Base-by-base conservation (phyloP, 139 green algal species). In the Asterochloris sp. region DNA sequence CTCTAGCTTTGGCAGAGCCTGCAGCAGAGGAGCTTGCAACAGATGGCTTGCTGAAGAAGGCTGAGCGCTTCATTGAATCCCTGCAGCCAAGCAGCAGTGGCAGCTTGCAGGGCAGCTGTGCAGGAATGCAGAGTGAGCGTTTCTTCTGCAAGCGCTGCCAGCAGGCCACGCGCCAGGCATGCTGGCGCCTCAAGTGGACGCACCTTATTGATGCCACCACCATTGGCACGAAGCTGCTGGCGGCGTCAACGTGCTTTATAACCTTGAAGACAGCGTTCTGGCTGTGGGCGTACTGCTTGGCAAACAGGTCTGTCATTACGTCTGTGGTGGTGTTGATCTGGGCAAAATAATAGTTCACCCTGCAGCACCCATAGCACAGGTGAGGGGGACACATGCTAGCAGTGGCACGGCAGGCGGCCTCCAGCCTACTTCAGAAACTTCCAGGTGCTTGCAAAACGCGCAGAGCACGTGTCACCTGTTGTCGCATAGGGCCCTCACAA, bases 301-400 rank as follows among this genome's bases (percentile, higher is more conserved):
- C 24, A 68, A 83, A 76, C 9, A 83, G 71, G 69, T 69, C 62
- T 19, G 69, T 80, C 83, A 86, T 86, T 19, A 62, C 69, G 21
- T 74, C 62, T 13, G 83, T 86, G 69, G 77, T 60, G n/a, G 13
- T 6, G 62, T 12, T 76, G 61, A 86, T 83, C 61, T 80, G 76
- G 1, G 83, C 83, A 86, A 86, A 86, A 69, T 83, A 76, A 61
- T 86, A 86, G 69, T 86, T 73, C 9, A 85, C 54, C 11, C 82
- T 54, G 38, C 38, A 54, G 38, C 38, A 54, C 38, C 38, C 2
- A 6, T 54, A 10, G 38, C 38, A 54, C 2, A 54, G 38, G 38
- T 54, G 4, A 54, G 38, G 38, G n/a, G 38, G 38, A 54, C 4
- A 54, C 6, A 54, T 54, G 6, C 2, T 54, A 6, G 38, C 38